Conservation (phyloP, 768 basidiomycete species). For the Suillus americanus region DNA sequence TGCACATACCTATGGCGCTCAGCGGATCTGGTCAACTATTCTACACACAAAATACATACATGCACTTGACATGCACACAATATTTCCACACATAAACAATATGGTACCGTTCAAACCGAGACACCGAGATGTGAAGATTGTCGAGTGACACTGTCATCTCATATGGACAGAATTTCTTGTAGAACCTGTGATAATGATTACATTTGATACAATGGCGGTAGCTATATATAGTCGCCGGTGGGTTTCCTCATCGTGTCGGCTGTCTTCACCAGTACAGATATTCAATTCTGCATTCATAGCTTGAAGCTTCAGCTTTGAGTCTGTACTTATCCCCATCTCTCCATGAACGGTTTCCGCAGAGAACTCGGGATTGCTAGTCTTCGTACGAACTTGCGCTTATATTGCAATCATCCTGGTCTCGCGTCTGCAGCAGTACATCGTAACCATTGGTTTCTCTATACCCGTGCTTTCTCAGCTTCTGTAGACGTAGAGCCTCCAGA, state of each 20-base stretch:
- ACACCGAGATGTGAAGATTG: too few species aligned
- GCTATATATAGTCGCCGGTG: background rate
- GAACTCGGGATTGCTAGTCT: background rate
- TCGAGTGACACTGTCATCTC: too few species aligned
- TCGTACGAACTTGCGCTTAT: background rate
- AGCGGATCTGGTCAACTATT: too few species aligned
- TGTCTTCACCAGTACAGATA: background rate
- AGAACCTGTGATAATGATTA: background rate
- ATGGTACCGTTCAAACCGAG: too few species aligned
- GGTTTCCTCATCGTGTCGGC: background rate
- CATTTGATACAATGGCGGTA: background rate
- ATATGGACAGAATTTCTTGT: too few species aligned
- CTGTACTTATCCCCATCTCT: background rate
- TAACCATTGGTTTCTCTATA: background rate
- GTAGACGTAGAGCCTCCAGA: slow-evolving; percentile 7
- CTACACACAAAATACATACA: too few species aligned
- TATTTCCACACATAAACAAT: too few species aligned
- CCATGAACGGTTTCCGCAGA: background rate
- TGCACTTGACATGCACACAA: too few species aligned
- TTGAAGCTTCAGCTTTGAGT: background rate
- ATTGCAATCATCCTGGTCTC: background rate
- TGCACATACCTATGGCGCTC: too few species aligned
- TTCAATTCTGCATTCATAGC: background rate
- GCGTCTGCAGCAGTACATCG: background rate
- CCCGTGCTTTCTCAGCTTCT: slow-evolving; percentile 5